Conservation (phyloP, 2,329 filamentous ascomycete species). For the Neonectria magnoliae region DNA sequence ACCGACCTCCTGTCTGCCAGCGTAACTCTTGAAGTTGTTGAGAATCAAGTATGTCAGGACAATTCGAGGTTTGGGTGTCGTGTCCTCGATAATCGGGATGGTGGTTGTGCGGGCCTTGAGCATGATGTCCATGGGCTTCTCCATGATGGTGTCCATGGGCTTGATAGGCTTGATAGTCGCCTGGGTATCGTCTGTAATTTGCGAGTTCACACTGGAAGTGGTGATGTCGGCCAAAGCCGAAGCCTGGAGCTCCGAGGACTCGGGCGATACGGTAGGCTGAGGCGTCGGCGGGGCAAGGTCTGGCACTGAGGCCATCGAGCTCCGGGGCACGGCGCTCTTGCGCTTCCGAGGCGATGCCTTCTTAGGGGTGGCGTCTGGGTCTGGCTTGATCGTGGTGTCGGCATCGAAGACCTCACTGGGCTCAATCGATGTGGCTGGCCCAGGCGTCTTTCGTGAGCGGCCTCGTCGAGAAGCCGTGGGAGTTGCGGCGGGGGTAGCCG, state of each 20-base stretch:
- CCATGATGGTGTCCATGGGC: conserved; percentile 79
- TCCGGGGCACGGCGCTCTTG: conserved; percentile 64
- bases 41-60: conserved; percentile 93
- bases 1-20: conserved; percentile 91
- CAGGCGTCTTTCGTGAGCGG: conserved; percentile 55
- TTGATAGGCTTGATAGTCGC: conserved; percentile 75
- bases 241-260: conserved; percentile 58
- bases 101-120: conserved; percentile 82
- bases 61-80: conserved; percentile 82
- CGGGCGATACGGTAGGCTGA: conserved; percentile 65
- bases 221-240: conserved; percentile 81
- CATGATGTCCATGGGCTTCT: conserved; percentile 93
- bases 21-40: conserved; percentile 99
- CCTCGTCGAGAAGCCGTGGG: conserved; percentile 57
- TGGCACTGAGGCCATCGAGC: conserved; percentile 52
- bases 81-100: conserved; percentile 75
- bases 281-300: conserved; percentile 56
- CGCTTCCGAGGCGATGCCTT: conserved; percentile 71
- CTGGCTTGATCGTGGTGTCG: conserved; percentile 46
- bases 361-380: conserved; percentile 47
- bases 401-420: conserved; percentile 51
- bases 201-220: conserved; percentile 67
- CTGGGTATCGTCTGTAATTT: conserved; percentile 43
- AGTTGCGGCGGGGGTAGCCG: conserved; percentile 58
- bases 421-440: conserved; percentile 44